These are phyloP conservation scores for Chenopodium berlandieri DNA, from an alignment of 148 eudicot species.

Conservation along the genomic window DNA sequence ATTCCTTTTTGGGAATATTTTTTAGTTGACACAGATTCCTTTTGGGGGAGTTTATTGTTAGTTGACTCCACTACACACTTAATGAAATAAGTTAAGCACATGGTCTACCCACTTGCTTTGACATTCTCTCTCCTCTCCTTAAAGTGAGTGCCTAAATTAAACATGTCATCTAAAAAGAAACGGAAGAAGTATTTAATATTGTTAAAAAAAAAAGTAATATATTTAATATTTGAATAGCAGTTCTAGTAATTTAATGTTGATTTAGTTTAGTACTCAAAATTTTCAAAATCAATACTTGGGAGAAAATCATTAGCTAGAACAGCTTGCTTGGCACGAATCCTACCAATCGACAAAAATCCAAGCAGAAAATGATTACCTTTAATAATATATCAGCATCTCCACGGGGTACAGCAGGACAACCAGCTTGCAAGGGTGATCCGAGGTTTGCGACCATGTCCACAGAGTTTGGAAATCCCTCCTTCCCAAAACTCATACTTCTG, in stretches of 20 bases:
- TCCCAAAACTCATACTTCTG: slow-evolving; percentile 47
- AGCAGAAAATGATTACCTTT: slow-evolving; percentile 36
- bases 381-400: slow-evolving; percentile 56
- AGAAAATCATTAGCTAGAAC: background rate
- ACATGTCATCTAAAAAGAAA: too few relatives aligned
- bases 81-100: too few relatives aligned
- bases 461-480: slow-evolving; percentile 53
- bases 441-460: slow-evolving; percentile 51
- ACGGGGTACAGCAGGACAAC: slow-evolving; percentile 51
- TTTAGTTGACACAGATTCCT: too few relatives aligned
- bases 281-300: background rate
- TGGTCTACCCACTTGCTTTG: too few relatives aligned
- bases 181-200: too few relatives aligned
- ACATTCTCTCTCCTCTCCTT: too few relatives aligned
- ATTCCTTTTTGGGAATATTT: too few relatives aligned
- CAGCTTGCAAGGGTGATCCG: slow-evolving; percentile 59
- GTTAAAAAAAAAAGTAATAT: too few relatives aligned
- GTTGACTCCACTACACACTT: too few relatives aligned
- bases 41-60: too few relatives aligned
- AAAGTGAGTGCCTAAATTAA: too few relatives aligned
- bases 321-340: background rate
- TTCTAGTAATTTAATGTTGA: background rate
- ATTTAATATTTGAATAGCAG: background rate
- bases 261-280: background rate
- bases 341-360: background rate